Percentiles rank a stretch among this genome's conserved stretches.
phyloP scores from a whole-genome alignment of 768 basidiomycete species.

The Collybia sordida region DNA sequence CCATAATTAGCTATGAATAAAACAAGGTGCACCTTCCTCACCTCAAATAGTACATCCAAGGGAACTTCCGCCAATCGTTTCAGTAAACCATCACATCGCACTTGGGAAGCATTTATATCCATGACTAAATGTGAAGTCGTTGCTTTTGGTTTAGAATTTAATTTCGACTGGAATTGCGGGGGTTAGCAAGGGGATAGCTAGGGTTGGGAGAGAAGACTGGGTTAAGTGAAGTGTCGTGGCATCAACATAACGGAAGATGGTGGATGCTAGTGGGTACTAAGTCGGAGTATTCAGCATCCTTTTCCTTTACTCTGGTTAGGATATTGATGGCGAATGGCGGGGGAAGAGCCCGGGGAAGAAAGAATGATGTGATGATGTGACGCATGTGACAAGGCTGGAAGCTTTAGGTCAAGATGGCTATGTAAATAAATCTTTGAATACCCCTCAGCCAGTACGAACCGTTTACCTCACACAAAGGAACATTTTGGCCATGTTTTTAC shows the following conservation, averaged over 20 bases:
- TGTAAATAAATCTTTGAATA: too few relatives aligned
- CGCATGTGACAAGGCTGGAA: background rate
- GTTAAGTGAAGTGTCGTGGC: background rate
- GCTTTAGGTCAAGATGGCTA: too few relatives aligned
- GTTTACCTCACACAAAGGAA: background rate
- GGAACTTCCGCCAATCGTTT: slow-evolving; percentile 12
- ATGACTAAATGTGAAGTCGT: background rate
- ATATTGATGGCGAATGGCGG: too few relatives aligned
- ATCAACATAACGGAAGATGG: background rate
- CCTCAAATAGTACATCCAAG: slow-evolving; percentile 33
- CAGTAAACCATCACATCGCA: background rate
- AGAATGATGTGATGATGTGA: background rate
- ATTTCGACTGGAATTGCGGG: too few relatives aligned
- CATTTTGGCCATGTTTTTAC: background rate
- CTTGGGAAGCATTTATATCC: too few relatives aligned
- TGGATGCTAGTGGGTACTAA: background rate
- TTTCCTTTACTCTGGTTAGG: slow-evolving; percentile 1
- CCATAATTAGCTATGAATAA: background rate
- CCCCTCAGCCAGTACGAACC: too few relatives aligned
- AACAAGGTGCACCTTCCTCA: slow-evolving; percentile 5
- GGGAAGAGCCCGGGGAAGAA: too few relatives aligned
- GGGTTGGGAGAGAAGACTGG: background rate
- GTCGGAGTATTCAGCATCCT: background rate
- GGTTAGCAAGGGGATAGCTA: too few relatives aligned
- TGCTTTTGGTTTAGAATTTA: too few relatives aligned